Evolutionary conservation across 2,329 filamentous ascomycete genomes (phyloP), one percentile per base, ranked within the genome.

Genomic region (Colletotrichum destructivum): DNA sequence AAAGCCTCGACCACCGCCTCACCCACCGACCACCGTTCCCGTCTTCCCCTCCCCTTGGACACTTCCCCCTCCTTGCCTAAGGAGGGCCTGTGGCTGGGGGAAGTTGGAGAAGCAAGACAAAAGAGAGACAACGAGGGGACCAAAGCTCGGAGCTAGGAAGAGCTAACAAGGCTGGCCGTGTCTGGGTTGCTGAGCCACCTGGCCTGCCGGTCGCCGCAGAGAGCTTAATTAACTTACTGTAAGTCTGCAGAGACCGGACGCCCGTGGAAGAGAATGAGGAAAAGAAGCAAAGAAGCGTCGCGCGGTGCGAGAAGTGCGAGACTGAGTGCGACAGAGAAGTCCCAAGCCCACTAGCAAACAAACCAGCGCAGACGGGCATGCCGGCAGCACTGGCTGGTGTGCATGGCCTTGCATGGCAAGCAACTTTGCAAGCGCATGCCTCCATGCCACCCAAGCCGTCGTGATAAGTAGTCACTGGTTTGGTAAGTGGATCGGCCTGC

Each of bases 381-480:
- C 69, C 69, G 64, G 69, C 64, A 67, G 57, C 64, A 62, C 44
- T 31, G 26, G 26, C 26, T 31, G 26, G 26, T 31, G 26, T 6
- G 21, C 38, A 46, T 52, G 54, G 54, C n/a, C 42, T 44, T 47
- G 69, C 65, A 69, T 72, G 65, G 69, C 40, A 60, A 60, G 59
- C 69, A 69, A 26, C 26, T 26, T 26, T 26, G 26, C 26, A 26
- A 26, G 26, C 26, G 26, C 26, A 26, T 26, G 26, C 4, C 26
- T 31, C 26, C 5, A 31, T 31, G 26, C 26, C 26, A 31, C 26
- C 26, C 5, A 31, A 31, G 26, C 31, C 31, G 31, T 35, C 31
- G 31, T 35, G 31, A 35, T 35, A 35, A 35, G 31, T 35, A 35
- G 31, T 35, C 8, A 35, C 31, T 35, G 31, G 31, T 35, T 35